Percentiles rank a stretch among this genome's conserved stretches.
phyloP scores from a whole-genome alignment of 2,329 filamentous ascomycete genomes.

The Aureobasidium leucospermi region DNA sequence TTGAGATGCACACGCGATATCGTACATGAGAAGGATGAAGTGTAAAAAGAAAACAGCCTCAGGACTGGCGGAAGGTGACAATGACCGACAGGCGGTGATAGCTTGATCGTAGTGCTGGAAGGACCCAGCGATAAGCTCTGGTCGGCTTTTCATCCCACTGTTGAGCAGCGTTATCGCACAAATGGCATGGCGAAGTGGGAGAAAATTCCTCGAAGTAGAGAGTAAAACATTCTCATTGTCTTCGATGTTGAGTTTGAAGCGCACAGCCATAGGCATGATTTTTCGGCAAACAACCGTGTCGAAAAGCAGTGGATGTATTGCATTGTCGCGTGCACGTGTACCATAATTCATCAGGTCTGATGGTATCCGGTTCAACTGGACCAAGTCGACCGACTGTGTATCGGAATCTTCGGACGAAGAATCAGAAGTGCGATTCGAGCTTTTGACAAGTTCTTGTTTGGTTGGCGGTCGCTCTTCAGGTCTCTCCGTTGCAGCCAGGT shows the following conservation, averaged over 20 bases:
- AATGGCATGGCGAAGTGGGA: constrained; percentile 2
- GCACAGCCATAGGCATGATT: constrained; percentile 14
- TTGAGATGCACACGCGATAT: constrained; percentile 11
- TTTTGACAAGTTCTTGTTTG: not conserved
- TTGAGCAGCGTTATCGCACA: constrained; percentile 8
- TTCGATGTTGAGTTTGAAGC: constrained; percentile 13
- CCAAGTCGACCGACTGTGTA: not conserved
- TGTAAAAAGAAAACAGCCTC: constrained; percentile 6
- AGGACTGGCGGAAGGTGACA: constrained; percentile 27
- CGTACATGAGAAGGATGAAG: constrained; percentile 6
- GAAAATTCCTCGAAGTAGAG: constrained; percentile 8
- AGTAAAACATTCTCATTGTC: constrained; percentile 11
- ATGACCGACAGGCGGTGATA: constrained; percentile 17
- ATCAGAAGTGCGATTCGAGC: not conserved
- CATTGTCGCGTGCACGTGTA: not conserved
- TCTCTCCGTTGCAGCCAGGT: not conserved
- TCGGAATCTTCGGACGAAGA: not conserved
- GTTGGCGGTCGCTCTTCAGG: not conserved
- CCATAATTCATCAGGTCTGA: constrained; percentile 4
- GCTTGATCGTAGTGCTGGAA: constrained; percentile 12
- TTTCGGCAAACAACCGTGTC: constrained; percentile 12
- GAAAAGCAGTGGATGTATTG: constrained; percentile 10
- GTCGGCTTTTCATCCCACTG: not conserved
- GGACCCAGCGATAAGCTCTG: constrained; percentile 15
- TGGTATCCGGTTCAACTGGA: not conserved